A percentile compares a stretch with the other conserved stretches of the same genome.
Conservation (phyloP, 441 rosid genomes). For the Adansonia grandidieri region DNA sequence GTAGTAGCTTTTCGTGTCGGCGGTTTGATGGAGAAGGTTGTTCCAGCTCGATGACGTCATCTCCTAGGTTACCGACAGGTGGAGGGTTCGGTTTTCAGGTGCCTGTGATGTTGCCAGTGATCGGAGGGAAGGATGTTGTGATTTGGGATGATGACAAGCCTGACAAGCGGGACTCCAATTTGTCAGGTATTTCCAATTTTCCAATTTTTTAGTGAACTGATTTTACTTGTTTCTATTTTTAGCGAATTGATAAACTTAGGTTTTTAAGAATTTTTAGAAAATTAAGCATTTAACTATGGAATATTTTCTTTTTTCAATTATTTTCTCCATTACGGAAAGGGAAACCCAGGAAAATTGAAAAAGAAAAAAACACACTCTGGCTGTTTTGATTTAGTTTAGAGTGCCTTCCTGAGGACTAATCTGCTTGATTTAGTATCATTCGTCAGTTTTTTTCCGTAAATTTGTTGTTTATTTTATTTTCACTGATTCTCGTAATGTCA, state of each 20-base stretch:
- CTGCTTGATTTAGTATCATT: not conserved
- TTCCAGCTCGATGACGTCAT: slow-evolving; percentile 68
- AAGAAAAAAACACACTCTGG: too few relatives aligned
- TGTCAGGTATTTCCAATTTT: slow-evolving; percentile 48
- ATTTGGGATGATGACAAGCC: slow-evolving; percentile 68
- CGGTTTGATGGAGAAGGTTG: slow-evolving; percentile 66
- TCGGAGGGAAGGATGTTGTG: slow-evolving; percentile 74
- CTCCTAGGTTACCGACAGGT: slow-evolving; percentile 47
- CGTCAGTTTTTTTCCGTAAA: not conserved
- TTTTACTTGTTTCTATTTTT: not conserved
- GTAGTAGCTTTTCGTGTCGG: slow-evolving; percentile 75
- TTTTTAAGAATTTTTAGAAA: not conserved
- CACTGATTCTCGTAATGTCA: not conserved
- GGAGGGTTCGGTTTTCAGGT: slow-evolving; percentile 53
- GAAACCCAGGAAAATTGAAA: not conserved
- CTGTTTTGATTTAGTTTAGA: not conserved
- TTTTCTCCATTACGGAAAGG: not conserved
- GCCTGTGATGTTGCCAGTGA: slow-evolving; percentile 68
- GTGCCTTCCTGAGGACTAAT: not conserved
- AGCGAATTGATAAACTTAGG: not conserved
- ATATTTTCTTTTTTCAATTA: not conserved
- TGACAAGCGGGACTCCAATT: slow-evolving; percentile 51
- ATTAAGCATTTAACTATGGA: not conserved
- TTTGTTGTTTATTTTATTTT: not conserved
- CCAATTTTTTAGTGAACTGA: not conserved